These are phyloP conservation scores for Verticillium albo-atrum DNA, from an alignment of 2,329 filamentous ascomycete genomes.

Conservation along the genomic window DNA sequence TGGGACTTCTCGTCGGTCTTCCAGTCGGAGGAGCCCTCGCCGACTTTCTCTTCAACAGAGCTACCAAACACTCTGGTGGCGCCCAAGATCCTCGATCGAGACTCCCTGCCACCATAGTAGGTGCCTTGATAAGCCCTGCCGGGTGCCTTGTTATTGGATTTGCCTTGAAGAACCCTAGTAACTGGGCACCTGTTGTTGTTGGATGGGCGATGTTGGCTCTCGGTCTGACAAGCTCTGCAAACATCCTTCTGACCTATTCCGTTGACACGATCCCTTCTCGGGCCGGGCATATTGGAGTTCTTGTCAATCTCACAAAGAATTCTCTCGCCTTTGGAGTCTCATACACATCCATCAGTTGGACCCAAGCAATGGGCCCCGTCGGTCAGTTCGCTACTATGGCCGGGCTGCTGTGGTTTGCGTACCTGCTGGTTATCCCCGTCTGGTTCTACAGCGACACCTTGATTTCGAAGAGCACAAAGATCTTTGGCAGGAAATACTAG, in stretches of 20 bases:
- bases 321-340: conserved; percentile 11
- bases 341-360: conserved; percentile 11
- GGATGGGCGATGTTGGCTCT: conserved; percentile 14
- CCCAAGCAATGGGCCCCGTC: conserved; percentile 3
- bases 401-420: conserved; percentile 9
- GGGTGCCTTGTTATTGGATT: conserved; percentile 13
- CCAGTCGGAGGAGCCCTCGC: conserved; percentile 7
- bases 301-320: conserved; percentile 15
- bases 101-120: conserved; percentile 9
- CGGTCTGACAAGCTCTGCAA: conserved; percentile 14
- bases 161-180: conserved; percentile 5
- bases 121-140: conserved; percentile 11
- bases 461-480: conserved; percentile 1
- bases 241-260: conserved; percentile 14
- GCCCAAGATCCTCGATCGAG: conserved; percentile 7
- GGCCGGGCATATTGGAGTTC: conserved; percentile 12
- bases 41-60: conserved; percentile 6
- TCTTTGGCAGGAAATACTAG: background rate
- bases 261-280: conserved; percentile 11
- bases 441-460: conserved; percentile 2
- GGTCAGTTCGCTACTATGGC: conserved; percentile 14
- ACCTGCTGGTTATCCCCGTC: conserved; percentile 9
- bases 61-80: background rate
- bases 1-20: conserved; percentile 4
- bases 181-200: conserved; percentile 10